Evolutionary conservation across 441 rosid genomes (phyloP).

Genomic region (Erodium texanum): DNA sequence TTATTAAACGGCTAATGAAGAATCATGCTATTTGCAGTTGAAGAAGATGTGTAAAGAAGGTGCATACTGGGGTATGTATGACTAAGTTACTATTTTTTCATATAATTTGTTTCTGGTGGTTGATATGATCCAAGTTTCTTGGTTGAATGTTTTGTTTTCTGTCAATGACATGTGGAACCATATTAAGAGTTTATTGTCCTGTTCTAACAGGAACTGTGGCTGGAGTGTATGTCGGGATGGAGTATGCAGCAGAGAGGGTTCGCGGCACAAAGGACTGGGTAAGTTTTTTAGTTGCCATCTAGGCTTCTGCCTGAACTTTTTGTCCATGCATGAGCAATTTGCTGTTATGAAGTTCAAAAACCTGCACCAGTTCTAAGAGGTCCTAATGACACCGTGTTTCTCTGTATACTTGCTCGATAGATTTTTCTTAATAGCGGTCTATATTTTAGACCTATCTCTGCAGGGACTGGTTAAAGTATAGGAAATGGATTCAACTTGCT

Average conservation of each 20-base stretch:
- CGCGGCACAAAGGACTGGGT: not conserved
- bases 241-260: not conserved
- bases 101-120: not conserved
- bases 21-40: slow-evolving; percentile 33
- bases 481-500: not conserved
- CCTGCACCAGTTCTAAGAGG: not conserved
- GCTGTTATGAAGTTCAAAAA: not conserved
- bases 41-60: slow-evolving; percentile 78
- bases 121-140: not conserved
- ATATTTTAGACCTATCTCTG: not conserved
- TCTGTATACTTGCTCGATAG: not conserved
- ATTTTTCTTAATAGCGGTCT: not conserved
- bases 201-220: not conserved
- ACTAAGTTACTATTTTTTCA: not conserved
- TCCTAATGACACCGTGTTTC: not conserved
- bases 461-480: not conserved
- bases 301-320: not conserved
- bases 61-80: slow-evolving; percentile 56
- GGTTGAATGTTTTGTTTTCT: too few species aligned
- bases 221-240: slow-evolving; percentile 1
- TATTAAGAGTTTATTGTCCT: not conserved
- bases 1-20: slow-evolving; percentile 2
- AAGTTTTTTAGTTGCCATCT: not conserved
- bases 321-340: not conserved
- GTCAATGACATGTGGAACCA: too few species aligned